These are phyloP conservation scores for Sanghuangporus baumii DNA, from an alignment of 1,284 basidiomycete species.

Conservation along the genomic window DNA sequence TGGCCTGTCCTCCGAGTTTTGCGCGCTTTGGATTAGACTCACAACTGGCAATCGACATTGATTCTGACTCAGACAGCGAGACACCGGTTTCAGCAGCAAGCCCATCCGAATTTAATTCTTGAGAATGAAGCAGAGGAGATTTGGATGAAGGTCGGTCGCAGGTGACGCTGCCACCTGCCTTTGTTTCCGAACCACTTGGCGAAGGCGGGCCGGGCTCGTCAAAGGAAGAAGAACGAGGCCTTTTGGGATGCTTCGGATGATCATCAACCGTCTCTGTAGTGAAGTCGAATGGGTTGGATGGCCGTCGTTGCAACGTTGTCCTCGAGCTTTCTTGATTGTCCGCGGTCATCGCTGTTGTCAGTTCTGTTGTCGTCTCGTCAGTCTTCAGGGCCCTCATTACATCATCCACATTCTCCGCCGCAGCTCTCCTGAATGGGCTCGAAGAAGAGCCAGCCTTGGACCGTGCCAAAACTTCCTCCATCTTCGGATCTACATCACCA, in stretches of 20 bases:
- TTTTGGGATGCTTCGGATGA: not conserved
- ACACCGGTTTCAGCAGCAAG: not conserved
- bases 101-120: not conserved
- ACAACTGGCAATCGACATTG: not conserved
- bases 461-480: not conserved
- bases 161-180: not conserved
- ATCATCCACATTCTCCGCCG: not conserved
- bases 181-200: not conserved
- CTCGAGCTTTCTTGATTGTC: not conserved
- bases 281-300: not conserved
- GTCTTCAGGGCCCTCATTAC: not conserved
- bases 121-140: not conserved
- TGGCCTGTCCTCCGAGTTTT: not conserved
- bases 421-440: too few species aligned
- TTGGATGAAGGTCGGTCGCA: not conserved
- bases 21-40: not conserved
- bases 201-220: not conserved
- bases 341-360: not conserved
- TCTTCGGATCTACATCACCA: not conserved
- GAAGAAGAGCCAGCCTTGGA: not conserved
- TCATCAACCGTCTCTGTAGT: not conserved
- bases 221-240: constrained; percentile 5
- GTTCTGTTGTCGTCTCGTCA: not conserved
- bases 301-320: not conserved
- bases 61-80: not conserved